Evolutionary conservation across 129 eudicot species (phyloP).

Genomic region (Oenanthe sinensis): DNA sequence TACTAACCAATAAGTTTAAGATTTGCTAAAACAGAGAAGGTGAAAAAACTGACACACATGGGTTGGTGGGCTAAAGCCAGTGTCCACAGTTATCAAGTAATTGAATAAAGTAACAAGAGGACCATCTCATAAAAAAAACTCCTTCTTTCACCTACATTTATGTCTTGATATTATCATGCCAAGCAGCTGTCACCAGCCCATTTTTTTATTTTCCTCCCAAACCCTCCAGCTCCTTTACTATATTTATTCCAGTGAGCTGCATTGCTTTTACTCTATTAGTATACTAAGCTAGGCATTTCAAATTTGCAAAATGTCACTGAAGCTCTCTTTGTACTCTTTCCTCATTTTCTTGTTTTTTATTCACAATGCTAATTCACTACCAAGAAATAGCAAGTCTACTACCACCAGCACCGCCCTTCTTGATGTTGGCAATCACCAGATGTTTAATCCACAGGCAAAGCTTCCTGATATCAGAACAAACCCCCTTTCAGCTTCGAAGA

Average conservation of each 20-base stretch:
- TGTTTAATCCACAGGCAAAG: conserved; percentile 38
- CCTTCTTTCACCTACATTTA: conserved; percentile 4
- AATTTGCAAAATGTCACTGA: neutral
- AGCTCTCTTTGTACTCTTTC: neutral
- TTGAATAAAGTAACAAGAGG: neutral
- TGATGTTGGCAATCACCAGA: neutral
- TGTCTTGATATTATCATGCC: conserved; percentile 7
- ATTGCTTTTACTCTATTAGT: neutral
- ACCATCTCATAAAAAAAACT: conserved; percentile 3
- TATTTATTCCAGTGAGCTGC: neutral
- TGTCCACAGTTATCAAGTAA: conserved; percentile 7
- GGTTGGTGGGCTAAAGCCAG: conserved; percentile 5
- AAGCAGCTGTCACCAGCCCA: conserved; percentile 80
- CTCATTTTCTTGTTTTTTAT: conserved; percentile 4
- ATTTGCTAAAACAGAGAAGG: neutral
- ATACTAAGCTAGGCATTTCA: neutral
- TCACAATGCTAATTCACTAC: neutral
- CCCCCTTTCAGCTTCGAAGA: conserved; percentile 44
- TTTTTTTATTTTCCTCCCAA: conserved; percentile 20
- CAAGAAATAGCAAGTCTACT: neutral
- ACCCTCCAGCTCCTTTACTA: neutral
- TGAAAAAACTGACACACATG: conserved; percentile 4
- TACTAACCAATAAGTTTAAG: neutral
- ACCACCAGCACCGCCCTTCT: conserved; percentile 3
- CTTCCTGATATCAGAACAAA: conserved; percentile 28